Evolutionary conservation across 306 rosid genomes (phyloP), one percentile per base, ranked within the genome.

Genomic region (Rosa multiflora): DNA sequence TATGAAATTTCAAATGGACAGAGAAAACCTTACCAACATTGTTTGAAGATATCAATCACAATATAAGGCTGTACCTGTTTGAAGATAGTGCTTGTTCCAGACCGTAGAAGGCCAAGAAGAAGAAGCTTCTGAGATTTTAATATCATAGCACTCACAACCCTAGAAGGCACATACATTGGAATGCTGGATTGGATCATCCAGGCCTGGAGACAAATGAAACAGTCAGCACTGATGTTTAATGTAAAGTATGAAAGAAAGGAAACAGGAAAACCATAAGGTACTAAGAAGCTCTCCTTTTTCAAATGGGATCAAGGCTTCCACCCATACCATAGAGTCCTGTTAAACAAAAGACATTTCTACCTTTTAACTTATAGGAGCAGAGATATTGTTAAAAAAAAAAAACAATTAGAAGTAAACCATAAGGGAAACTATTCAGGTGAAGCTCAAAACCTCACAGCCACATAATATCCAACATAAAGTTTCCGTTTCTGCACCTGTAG

Each of bases 71-170:
- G 68, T 80, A 93, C 98, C 98, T 95, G 99, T 88, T 95, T 95
- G 84, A 95, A 93, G 80, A 95, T 86, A 4, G 98, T 95, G 89
- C 99, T 95, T 80, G 99, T 93, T 83, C 99, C 99, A 76, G 97
- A 89, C 78, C 99, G 96, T 79, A 83, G 93, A 86, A 87, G 80
- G 78, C 99, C 99, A 82, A 95, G 91, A 82, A 95, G 97, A 69
- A 95, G 96, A 62, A 91, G 97, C 88, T 95, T 95, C 82, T 93
- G 99, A 63, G 76, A 70, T 71, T 85, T 91, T 83, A 32, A 2
- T 32, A 32, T 32, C 37, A 2, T 32, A 32, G 3, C 37, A 32
- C 37, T 32, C 37, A 32, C 37, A 32, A 32, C 37, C 37, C 3
- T 32, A 32, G 37, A 2, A 32, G 37, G 37, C 37, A 32, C 37